Evolutionary conservation across 2,329 filamentous ascomycete genomes (phyloP), one percentile per base, ranked within the genome.

Genomic region (Graphiopsis chlorocephala): DNA sequence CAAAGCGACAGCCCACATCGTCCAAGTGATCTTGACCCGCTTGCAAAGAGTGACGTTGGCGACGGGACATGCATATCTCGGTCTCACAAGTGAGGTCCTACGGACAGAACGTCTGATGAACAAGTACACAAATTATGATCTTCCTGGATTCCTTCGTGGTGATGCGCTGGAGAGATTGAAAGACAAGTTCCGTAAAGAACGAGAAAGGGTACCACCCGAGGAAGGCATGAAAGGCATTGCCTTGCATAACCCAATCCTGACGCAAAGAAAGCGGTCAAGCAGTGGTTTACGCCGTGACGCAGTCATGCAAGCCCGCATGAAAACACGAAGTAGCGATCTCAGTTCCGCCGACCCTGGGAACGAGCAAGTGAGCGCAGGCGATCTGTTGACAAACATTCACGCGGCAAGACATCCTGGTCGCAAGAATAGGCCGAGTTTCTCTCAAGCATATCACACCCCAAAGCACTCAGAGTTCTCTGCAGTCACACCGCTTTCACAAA

Each of bases 1-100:
- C 11, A 96, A 96, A 79, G 93, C 96, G 11, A 97, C 95, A 2
- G 90, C 95, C 1, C 96, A 99, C 73, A 98, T 99, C 68, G 93
- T 99, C 6, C 95, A 99, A 74, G 94, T 99, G 53, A 99, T 99
- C 67, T 80, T 99, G 33, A 97, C 96, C 2, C 87, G 96, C 57
- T 89, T 99, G 60, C 94, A 99, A 75, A 85, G 96, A 70, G 96
- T 99, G 2, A 99, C 95, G 0, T 86, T 99, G 61, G 91, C 93
- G 0, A 98, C 96, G 12, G 95, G 93, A 0, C 95, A 97, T 81
- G 91, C 91, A 62, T 99, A 99, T 72, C 86, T 99, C 17, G 95
- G 96, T 1, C 79, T 99, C 48, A 96, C 92, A 0, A 91, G 89
- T 45, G 95, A 99, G 73, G 94, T 99, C 0, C 78, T 99, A 14